Percentiles rank a stretch among this genome's conserved stretches.
These are phyloP conservation scores for Yarrowia alimentaria DNA, from an alignment of 805 yeast genomes.

Conservation along the genomic window DNA sequence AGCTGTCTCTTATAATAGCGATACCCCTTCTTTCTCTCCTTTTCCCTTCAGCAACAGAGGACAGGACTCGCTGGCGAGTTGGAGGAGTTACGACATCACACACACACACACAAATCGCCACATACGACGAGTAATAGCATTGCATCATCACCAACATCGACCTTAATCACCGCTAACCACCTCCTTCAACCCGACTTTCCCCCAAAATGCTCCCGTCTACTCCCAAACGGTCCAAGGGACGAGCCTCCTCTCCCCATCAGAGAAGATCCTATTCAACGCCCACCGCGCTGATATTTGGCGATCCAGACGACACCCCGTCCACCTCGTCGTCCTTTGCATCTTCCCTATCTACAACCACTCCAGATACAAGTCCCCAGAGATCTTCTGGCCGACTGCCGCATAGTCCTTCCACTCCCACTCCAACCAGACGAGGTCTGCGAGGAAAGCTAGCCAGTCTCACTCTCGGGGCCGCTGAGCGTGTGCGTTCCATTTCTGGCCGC, in stretches of 20 bases:
- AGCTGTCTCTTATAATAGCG: slow-evolving; percentile 23
- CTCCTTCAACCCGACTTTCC: not conserved
- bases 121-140: slow-evolving; percentile 8
- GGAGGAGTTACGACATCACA: slow-evolving; percentile 22
- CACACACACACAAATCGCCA: not conserved
- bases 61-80: slow-evolving; percentile 27
- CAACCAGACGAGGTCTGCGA: slow-evolving; percentile 11
- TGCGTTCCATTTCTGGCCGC: slow-evolving; percentile 21
- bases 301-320: slow-evolving; percentile 10
- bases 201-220: slow-evolving; percentile 15
- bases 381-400: not conserved
- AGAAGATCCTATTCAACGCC: slow-evolving; percentile 19
- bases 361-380: slow-evolving; percentile 22
- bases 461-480: slow-evolving; percentile 22
- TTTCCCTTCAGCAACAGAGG: slow-evolving; percentile 15
- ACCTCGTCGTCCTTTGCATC: slow-evolving; percentile 24
- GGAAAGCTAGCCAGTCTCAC: slow-evolving; percentile 25
- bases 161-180: slow-evolving; percentile 1
- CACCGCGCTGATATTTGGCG: slow-evolving; percentile 14
- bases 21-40: slow-evolving; percentile 7
- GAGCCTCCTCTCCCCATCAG: slow-evolving; percentile 1
- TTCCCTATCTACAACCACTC: slow-evolving; percentile 8
- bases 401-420: slow-evolving; percentile 23
- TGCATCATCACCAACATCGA: slow-evolving; percentile 1
- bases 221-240: slow-evolving; percentile 23